Conservation (phyloP, 768 basidiomycete species). For the Boletus sensibilis region DNA sequence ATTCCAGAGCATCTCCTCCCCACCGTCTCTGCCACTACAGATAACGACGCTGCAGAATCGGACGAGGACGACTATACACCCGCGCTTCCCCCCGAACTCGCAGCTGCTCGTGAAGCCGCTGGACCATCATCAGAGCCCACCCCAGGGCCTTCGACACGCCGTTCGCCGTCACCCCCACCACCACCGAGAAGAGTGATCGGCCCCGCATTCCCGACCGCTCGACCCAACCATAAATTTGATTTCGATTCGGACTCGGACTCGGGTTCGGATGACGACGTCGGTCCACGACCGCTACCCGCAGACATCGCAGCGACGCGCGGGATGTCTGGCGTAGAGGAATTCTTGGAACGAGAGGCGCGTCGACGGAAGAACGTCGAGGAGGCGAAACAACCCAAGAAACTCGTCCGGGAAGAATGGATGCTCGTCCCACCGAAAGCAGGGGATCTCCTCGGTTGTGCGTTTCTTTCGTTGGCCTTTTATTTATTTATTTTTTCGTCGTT, state of each 20-base stretch:
- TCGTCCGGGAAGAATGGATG: slow-evolving; percentile 97
- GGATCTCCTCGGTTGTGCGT: slow-evolving; percentile 75
- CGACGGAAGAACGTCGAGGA: slow-evolving; percentile 74
- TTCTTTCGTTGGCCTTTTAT: not conserved
- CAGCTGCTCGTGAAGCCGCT: slow-evolving; percentile 40
- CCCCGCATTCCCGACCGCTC: slow-evolving; percentile 49
- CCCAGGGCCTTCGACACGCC: slow-evolving; percentile 25
- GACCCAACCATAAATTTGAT: slow-evolving; percentile 27
- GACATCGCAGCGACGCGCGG: slow-evolving; percentile 37
- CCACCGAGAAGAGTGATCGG: slow-evolving; percentile 43
- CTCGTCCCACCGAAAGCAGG: slow-evolving; percentile 85
- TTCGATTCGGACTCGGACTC: slow-evolving; percentile 40
- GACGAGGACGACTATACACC: slow-evolving; percentile 72
- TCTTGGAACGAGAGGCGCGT: slow-evolving; percentile 82
- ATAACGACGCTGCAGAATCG: slow-evolving; percentile 30
- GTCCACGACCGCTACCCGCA: slow-evolving; percentile 73
- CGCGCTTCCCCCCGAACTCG: slow-evolving; percentile 70
- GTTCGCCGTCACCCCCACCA: slow-evolving; percentile 12
- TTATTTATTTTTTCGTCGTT: not conserved
- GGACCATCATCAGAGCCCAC: slow-evolving; percentile 23
- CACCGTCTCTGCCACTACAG: slow-evolving; percentile 7
- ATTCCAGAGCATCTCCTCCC: slow-evolving; percentile 50
- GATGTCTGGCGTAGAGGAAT: slow-evolving; percentile 72
- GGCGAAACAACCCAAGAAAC: slow-evolving; percentile 71
- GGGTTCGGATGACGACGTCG: slow-evolving; percentile 77